A percentile compares a stretch with the other conserved stretches of the same genome.
phyloP scores from a whole-genome alignment of 2,329 filamentous ascomycete species.

The Fusarium brevicatenulatum region DNA sequence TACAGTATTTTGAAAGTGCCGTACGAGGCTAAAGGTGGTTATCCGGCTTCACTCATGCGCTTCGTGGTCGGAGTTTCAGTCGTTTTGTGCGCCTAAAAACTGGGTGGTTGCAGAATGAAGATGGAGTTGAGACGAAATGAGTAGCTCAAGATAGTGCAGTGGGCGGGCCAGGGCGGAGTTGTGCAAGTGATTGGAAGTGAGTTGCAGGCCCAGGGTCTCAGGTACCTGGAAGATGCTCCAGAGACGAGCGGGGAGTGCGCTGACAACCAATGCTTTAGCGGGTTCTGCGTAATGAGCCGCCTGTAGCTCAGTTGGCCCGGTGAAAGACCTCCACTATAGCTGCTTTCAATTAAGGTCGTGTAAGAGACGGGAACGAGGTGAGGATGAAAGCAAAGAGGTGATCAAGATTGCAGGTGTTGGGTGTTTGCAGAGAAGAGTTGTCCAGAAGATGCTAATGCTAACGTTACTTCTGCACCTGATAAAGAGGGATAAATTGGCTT shows the following conservation, averaged over 20 bases:
- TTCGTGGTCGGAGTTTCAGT: slow-evolving; percentile 32
- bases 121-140: slow-evolving; percentile 46
- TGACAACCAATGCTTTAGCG: slow-evolving; percentile 36
- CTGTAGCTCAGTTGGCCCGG: slow-evolving; percentile 23
- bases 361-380: not conserved
- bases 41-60: slow-evolving; percentile 39
- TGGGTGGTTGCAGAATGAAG: slow-evolving; percentile 42
- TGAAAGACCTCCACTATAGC: slow-evolving; percentile 10
- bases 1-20: slow-evolving; percentile 19
- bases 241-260: slow-evolving; percentile 27
- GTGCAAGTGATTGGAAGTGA: slow-evolving; percentile 32
- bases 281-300: slow-evolving; percentile 19
- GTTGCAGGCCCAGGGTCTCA: slow-evolving; percentile 29
- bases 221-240: slow-evolving; percentile 34
- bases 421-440: not conserved
- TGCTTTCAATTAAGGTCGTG: slow-evolving; percentile 14
- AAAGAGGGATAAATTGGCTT: slow-evolving; percentile 16
- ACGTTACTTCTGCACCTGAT: slow-evolving; percentile 10
- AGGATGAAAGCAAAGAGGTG: slow-evolving; percentile 5
- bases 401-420: not conserved
- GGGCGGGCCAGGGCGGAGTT: slow-evolving; percentile 33
- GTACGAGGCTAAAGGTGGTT: slow-evolving; percentile 28
- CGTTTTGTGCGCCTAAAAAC: slow-evolving; percentile 42
- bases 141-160: slow-evolving; percentile 40
- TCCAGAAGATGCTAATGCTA: not conserved